phyloP scores from a whole-genome alignment of 148 eudicot species.

The Dianthus caryophyllus region DNA sequence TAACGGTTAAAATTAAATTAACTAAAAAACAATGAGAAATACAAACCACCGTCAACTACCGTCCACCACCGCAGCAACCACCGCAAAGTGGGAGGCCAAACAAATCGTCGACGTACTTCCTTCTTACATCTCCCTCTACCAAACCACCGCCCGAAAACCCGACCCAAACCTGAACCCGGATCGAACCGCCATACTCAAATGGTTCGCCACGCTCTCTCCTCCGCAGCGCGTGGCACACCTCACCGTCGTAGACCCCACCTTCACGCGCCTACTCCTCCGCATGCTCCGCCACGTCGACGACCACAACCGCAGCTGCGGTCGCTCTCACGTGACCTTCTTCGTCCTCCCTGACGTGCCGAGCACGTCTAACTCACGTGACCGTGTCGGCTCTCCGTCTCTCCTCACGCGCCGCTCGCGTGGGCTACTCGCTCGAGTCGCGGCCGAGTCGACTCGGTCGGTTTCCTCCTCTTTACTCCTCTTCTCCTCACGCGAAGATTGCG shows the following conservation, averaged over 20 bases:
- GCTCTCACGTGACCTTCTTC: constrained; percentile 46
- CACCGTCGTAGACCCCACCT: constrained; percentile 48
- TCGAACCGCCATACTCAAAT: constrained; percentile 49
- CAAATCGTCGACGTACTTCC: constrained; percentile 71
- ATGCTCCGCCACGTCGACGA: constrained; percentile 37
- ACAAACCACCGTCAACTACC: constrained; percentile 10
- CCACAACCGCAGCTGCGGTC: too few relatives aligned
- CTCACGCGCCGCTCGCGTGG: constrained; percentile 62
- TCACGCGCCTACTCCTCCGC: constrained; percentile 54
- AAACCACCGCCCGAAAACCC: constrained; percentile 23
- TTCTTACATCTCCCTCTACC: constrained; percentile 84
- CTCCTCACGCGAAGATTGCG: constrained; percentile 54
- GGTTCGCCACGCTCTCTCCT: constrained; percentile 70
- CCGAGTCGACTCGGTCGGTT: constrained; percentile 32
- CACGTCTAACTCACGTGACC: constrained; percentile 12
- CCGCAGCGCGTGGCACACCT: constrained; percentile 70
- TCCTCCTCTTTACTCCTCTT: constrained; percentile 44
- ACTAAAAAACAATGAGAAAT: neutral
- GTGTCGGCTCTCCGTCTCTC: constrained; percentile 55
- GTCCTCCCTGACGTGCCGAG: constrained; percentile 55
- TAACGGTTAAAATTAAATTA: neutral
- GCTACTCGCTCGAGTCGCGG: constrained; percentile 41
- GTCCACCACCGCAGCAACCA: constrained; percentile 18
- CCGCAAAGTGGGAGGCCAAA: constrained; percentile 37
- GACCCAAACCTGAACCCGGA: constrained; percentile 17